Evolutionary conservation across 306 rosid genomes (phyloP).

Genomic region (Sicyos baderoa): DNA sequence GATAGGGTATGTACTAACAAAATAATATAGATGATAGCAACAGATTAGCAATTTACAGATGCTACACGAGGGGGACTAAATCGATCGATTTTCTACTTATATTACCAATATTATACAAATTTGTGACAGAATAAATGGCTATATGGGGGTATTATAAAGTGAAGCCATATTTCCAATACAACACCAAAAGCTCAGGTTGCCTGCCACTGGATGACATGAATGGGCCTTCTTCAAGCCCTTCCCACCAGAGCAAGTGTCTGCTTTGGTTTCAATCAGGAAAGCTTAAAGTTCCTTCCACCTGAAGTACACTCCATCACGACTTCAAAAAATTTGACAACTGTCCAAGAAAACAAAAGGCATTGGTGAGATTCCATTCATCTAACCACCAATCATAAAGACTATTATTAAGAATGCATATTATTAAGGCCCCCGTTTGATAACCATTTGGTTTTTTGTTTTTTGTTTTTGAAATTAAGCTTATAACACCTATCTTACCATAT

Average conservation of each 20-base stretch:
- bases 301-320: background rate
- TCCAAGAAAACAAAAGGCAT: background rate
- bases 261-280: slow-evolving; percentile 1
- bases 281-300: background rate
- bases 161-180: background rate
- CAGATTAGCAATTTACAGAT: slow-evolving; percentile 11
- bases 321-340: slow-evolving; percentile 8
- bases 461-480: no score
- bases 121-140: slow-evolving; percentile 7
- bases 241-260: background rate
- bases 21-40: background rate
- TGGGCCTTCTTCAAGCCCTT: background rate
- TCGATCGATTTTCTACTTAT: background rate
- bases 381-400: background rate
- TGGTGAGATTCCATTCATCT: background rate
- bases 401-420: no score
- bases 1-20: background rate
- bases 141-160: background rate
- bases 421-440: no score
- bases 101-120: slow-evolving; percentile 15
- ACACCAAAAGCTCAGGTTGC: slow-evolving; percentile 6
- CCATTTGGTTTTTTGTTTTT: no score
- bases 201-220: slow-evolving; percentile 11
- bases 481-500: no score
- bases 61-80: slow-evolving; percentile 8